Base-by-base conservation (phyloP, 148 eudicot genomes). In the Cornus florida region DNA sequence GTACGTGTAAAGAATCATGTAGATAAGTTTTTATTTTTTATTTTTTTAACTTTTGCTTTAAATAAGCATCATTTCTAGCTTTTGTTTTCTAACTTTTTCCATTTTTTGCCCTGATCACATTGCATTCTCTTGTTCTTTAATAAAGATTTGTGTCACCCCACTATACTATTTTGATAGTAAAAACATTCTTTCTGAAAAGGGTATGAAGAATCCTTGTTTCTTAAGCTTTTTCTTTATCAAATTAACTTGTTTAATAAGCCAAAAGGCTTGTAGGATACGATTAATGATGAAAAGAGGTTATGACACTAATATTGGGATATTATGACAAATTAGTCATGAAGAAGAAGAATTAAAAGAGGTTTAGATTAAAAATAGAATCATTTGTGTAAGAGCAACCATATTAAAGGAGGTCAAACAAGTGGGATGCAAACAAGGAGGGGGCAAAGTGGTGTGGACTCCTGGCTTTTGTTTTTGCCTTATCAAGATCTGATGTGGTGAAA, bases 121-220 rank as follows among this genome's bases (percentile, higher is more conserved):
- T 78, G 70, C 69, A 65, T 78, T 74, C 24, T 60, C 31, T 75
- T 76, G 46, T 19, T 68, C 77, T 85, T 82, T 82, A 73, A 73
- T 77, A 69, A 85, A 79, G 81, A 24, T 33, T 67, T 65, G 76
- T 77, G 83, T 85, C 87, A 85, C 75, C 57, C 56, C 77, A 67
- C 75, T 70, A 68, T 28, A 41, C 24, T 70, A 32, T 39, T 76
- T 67, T 19, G 69, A 66, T 7, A 23, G 8, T 1, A 64, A 71
- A 22, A 39, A 71, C 35, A 43, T 24, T 17, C 67, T 24, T 71
- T 32, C 73, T 11, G 19, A 17, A 39, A 31, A 32, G 19, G 59
- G 39, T 1, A 31, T 17, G 67, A 67, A 71, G 67, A 77, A 50
- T 56, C 70, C 65, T 64, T 73, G 31, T 72, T 75, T 71, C 75